Evolutionary conservation across 805 yeast species (phyloP).

Genomic region (Metschnikowia cubensis): DNA sequence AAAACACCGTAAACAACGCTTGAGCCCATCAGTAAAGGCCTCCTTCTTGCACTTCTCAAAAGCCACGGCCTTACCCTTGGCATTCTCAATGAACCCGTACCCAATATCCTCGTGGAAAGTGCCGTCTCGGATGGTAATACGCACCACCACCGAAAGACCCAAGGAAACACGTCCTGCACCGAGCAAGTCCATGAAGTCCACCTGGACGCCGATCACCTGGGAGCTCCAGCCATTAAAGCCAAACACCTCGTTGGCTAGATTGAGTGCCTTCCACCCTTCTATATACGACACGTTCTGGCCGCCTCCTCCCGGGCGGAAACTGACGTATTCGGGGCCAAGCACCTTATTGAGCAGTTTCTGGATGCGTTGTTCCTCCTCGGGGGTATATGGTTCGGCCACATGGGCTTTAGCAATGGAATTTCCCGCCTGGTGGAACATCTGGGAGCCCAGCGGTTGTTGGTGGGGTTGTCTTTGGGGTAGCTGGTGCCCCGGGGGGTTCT

Average conservation of each 20-base stretch:
- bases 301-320: slow-evolving; percentile 73
- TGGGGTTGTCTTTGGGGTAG: background rate
- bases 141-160: slow-evolving; percentile 67
- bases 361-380: slow-evolving; percentile 33
- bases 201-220: slow-evolving; percentile 59
- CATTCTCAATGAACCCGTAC: slow-evolving; percentile 68
- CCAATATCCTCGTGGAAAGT: slow-evolving; percentile 79
- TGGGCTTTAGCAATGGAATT: background rate
- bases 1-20: slow-evolving; percentile 73
- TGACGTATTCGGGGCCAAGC: slow-evolving; percentile 74
- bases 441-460: too few relatives aligned
- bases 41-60: slow-evolving; percentile 79
- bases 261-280: slow-evolving; percentile 82
- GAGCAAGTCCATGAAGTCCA: slow-evolving; percentile 67
- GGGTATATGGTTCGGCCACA: slow-evolving; percentile 26
- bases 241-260: slow-evolving; percentile 74
- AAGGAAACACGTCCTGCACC: slow-evolving; percentile 49
- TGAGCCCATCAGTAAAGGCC: slow-evolving; percentile 80
- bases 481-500: background rate
- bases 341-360: slow-evolving; percentile 33
- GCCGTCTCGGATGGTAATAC: slow-evolving; percentile 76
- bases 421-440: background rate
- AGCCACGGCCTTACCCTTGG: slow-evolving; percentile 66
- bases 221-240: slow-evolving; percentile 84
- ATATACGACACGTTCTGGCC: slow-evolving; percentile 65